phyloP scores from a whole-genome alignment of 2,329 filamentous ascomycete species.

The Anisogramma anomala region DNA sequence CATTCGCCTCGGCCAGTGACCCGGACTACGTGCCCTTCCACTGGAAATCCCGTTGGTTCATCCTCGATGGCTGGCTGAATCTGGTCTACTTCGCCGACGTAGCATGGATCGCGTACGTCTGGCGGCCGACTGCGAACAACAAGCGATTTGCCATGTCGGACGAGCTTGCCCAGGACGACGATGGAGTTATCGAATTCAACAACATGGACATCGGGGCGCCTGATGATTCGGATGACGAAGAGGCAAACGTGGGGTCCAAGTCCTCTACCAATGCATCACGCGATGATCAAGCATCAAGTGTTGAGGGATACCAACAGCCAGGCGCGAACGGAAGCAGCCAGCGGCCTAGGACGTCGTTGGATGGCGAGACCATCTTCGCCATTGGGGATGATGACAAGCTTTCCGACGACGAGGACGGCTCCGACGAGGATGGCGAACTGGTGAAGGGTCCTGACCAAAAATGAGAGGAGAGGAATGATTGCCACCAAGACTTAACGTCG shows the following conservation, averaged over 20 bases:
- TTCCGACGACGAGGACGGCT: slow-evolving; percentile 53
- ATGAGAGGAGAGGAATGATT: not conserved
- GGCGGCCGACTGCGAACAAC: slow-evolving; percentile 94
- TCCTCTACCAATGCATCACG: slow-evolving; percentile 15
- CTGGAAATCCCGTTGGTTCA: slow-evolving; percentile 96
- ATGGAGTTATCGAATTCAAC: slow-evolving; percentile 87
- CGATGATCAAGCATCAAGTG: slow-evolving; percentile 11
- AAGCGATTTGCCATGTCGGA: slow-evolving; percentile 97
- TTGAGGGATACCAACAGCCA: slow-evolving; percentile 8
- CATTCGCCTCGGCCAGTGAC: slow-evolving; percentile 73
- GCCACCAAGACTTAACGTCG: not conserved
- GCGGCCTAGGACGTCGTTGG: slow-evolving; percentile 42
- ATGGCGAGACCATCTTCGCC: slow-evolving; percentile 92
- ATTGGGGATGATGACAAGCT: slow-evolving; percentile 84
- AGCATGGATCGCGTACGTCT: slow-evolving; percentile 85
- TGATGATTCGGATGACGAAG: slow-evolving; percentile 50
- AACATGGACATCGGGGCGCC: slow-evolving; percentile 81
- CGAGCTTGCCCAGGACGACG: slow-evolving; percentile 86
- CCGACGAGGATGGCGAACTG: slow-evolving; percentile 46
- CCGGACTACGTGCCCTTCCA: slow-evolving; percentile 90
- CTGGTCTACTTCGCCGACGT: slow-evolving; percentile 93
- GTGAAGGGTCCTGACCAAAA: slow-evolving; percentile 35
- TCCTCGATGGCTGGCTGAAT: slow-evolving; percentile 95
- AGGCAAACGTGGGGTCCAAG: slow-evolving; percentile 36
- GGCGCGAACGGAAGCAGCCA: slow-evolving; percentile 14